These are phyloP conservation scores for Tylopilus sp. DNA, from an alignment of 1,284 basidiomycete species.

Conservation along the genomic window DNA sequence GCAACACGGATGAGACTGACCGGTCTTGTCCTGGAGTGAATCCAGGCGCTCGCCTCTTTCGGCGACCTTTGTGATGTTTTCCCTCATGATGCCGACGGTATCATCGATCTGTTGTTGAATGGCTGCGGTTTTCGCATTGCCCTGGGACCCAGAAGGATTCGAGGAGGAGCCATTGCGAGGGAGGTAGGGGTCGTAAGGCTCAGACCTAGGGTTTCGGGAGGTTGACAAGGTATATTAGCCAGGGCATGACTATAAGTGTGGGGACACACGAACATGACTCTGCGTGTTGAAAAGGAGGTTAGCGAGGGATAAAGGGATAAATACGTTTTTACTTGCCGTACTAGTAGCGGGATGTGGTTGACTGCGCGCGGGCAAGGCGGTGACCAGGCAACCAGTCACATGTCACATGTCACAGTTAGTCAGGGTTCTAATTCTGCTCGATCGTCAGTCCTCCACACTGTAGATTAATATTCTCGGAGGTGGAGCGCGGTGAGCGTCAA, in stretches of 20 bases:
- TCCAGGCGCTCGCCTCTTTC: constrained; percentile 94
- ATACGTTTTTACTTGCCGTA: constrained; percentile 17
- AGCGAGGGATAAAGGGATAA: neutral
- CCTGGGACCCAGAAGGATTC: constrained; percentile 45
- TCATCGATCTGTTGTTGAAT: constrained; percentile 94
- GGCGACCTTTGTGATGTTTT: constrained; percentile 94
- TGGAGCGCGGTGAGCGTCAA: too few species aligned
- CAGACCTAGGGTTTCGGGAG: constrained; percentile 56
- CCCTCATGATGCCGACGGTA: constrained; percentile 94
- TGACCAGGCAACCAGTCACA: constrained; percentile 17
- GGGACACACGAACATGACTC: constrained; percentile 27
- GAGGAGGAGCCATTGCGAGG: constrained; percentile 71
- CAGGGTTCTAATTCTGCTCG: too few species aligned
- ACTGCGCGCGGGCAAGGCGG: constrained; percentile 21
- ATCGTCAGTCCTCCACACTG: too few species aligned
- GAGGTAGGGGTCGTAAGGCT: constrained; percentile 95
- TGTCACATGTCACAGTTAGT: neutral
- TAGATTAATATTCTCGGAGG: too few species aligned
- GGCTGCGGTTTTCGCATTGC: constrained; percentile 81
- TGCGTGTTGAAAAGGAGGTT: constrained; percentile 1
- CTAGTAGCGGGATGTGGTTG: constrained; percentile 17
- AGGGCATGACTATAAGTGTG: neutral
- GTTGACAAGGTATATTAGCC: constrained; percentile 6
- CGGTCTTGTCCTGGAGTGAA: constrained; percentile 95
- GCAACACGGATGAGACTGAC: constrained; percentile 45